These are phyloP conservation scores for Castanea crenata DNA, from an alignment of 306 rosid genomes.

Conservation along the genomic window DNA sequence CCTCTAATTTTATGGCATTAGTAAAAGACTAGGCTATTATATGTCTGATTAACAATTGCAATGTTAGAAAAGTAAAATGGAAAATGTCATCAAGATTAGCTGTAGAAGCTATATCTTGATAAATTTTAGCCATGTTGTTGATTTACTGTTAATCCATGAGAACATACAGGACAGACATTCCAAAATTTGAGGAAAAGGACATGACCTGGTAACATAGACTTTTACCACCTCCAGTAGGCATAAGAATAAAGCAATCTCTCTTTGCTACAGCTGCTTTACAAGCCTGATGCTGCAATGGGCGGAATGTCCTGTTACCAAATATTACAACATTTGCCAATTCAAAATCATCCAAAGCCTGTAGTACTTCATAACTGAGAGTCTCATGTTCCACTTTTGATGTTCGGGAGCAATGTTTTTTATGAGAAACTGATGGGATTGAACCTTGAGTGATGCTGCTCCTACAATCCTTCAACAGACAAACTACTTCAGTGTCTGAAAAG, in stretches of 20 bases:
- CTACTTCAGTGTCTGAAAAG: slow-evolving; percentile 22
- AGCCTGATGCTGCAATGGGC: slow-evolving; percentile 92
- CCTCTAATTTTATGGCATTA: not conserved
- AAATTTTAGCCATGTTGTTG: slow-evolving; percentile 4
- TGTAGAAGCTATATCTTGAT: not conserved
- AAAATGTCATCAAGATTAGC: not conserved
- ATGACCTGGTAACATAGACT: slow-evolving; percentile 94
- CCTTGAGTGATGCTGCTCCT: slow-evolving; percentile 57
- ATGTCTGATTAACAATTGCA: not conserved
- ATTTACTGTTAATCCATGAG: slow-evolving; percentile 6
- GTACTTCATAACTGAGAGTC: slow-evolving; percentile 60
- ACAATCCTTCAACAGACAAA: slow-evolving; percentile 49
- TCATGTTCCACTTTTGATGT: slow-evolving; percentile 32
- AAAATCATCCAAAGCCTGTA: slow-evolving; percentile 71
- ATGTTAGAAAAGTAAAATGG: not conserved
- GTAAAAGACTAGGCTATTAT: not conserved
- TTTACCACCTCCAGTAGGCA: slow-evolving; percentile 99
- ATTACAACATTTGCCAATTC: slow-evolving; percentile 90
- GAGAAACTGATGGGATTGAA: slow-evolving; percentile 43
- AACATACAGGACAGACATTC: not conserved
- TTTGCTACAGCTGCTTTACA: slow-evolving; percentile 75
- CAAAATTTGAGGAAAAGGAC: slow-evolving; percentile 31
- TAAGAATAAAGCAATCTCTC: slow-evolving; percentile 83
- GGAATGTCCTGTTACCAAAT: slow-evolving; percentile 73
- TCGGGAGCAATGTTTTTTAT: slow-evolving; percentile 30